Base-by-base conservation (phyloP, 345 rosid genomes). In the Cardamine chenopodiifolia region DNA sequence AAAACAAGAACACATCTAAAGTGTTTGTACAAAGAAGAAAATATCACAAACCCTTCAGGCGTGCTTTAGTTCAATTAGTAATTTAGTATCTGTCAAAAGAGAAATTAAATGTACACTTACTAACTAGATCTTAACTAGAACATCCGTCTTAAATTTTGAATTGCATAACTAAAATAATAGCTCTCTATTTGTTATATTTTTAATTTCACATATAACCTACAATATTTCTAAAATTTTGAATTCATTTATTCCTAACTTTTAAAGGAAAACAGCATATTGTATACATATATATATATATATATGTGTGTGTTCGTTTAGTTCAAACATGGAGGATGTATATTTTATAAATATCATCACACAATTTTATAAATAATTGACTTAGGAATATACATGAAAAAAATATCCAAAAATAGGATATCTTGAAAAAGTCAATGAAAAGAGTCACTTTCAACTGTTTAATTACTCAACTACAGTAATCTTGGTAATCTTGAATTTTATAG, bases 1-100 rank as follows among this genome's bases (percentile, higher is more conserved):
- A 62, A 76, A 76, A 68, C 59, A 68, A 54, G 34, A 69, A 44
- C 66, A 59, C 75, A 62, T 61, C 74, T 50, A 68, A 68, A 70
- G 70, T 75, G 79, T 68, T 68, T 29, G 74, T 52, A 75, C 74
- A 50, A 50, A 31, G 22, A 14, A 59, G 32, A 74, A 74, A 58
- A 49, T 48, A 75, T 67, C 68, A 66, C 20, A 68, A 75, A 60
- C 62, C 73, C 62, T 60, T 45, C 58, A 45, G 6, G 14, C 22
- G 50, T 45, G 26, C 22, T 12, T 57, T 42, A 45, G 66, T 32
- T 58, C 26, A 58, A 25, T 58, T 35, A 18, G 49, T 22, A 19
- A 13, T 15, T 55, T 8, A n/a, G n/a, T n/a, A n/a, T 35, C 17
- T 5, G n/a, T 42, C 23, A 13, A 35, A 35, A 19, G 5, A 6